phyloP scores from a whole-genome alignment of 805 yeast genomes.

The Yamadazyma kitorensis region DNA sequence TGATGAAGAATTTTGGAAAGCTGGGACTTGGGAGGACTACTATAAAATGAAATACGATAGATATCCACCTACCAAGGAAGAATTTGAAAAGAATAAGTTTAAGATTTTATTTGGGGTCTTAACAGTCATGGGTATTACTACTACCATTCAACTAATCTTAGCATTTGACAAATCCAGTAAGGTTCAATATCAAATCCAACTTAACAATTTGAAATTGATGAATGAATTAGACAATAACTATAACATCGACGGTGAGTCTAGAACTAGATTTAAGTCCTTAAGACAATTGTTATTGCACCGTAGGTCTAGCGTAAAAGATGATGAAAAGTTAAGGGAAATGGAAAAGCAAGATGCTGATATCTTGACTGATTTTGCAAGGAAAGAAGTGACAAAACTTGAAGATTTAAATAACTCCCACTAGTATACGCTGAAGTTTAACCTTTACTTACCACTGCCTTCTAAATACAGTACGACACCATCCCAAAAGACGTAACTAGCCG shows the following conservation, averaged over 20 bases:
- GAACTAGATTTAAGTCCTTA: slow-evolving; percentile 27
- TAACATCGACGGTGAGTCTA: slow-evolving; percentile 27
- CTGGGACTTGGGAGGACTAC: slow-evolving; percentile 65
- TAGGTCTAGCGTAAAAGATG: slow-evolving; percentile 24
- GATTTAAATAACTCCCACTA: not conserved
- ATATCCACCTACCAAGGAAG: slow-evolving; percentile 39
- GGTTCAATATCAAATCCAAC: slow-evolving; percentile 20
- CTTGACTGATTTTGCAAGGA: slow-evolving; percentile 31
- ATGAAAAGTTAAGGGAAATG: slow-evolving; percentile 13
- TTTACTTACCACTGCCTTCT: too few species aligned
- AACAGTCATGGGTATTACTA: slow-evolving; percentile 27
- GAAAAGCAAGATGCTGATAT: slow-evolving; percentile 27
- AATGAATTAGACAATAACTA: slow-evolving; percentile 26
- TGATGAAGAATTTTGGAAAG: slow-evolving; percentile 53
- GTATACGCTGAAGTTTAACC: too few species aligned
- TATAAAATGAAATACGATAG: slow-evolving; percentile 41
- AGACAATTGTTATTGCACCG: slow-evolving; percentile 33
- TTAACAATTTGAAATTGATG: slow-evolving; percentile 27
- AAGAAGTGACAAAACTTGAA: slow-evolving; percentile 14
- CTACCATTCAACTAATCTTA: slow-evolving; percentile 33
- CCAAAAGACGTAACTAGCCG: too few species aligned
- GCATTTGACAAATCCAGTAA: slow-evolving; percentile 36
- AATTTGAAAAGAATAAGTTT: slow-evolving; percentile 42
- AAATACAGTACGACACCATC: too few species aligned
- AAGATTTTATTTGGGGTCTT: slow-evolving; percentile 36